Base-by-base conservation (phyloP, 306 rosid genomes). In the Pterocarpus macrocarpus region DNA sequence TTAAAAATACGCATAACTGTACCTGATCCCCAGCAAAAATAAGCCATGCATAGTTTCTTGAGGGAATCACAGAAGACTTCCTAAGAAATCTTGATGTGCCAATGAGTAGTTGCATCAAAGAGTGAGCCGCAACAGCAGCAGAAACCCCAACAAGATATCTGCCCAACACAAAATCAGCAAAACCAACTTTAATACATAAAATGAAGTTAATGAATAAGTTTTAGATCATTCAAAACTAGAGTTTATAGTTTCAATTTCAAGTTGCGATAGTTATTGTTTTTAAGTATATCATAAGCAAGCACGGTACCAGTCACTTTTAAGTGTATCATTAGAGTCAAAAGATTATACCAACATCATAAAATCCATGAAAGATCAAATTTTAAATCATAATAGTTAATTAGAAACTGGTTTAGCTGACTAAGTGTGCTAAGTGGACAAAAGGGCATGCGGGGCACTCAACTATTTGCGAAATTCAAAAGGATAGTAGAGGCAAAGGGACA, bases 1-100 rank as follows among this genome's bases (percentile, higher is more conserved):
- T 39, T 68, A 6, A 55, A 34, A 15, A 12, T 7, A 47, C 53
- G 39, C 22, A 33, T 9, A 8, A 50, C n/a, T 41, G 57, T 86
- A 93, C 99, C 98, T 93, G 97, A 89, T 95, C 99, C 5, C 89
- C 93, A 13, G 97, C 97, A 74, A 93, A 91, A 81, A 84, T 64
- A 82, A 93, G 82, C 97, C 97, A 95, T 49, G 97, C 99, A 41
- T 89, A 90, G 44, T 87, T 86, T 85, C 94, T 89, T 11, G 97
- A 90, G 86, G 89, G 90, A 74, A 89, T 86, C 71, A 89, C 69
- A 41, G 94, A 90, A 61, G 89, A 85, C 38, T 81, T 87, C 56
- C 84, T 93, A 58, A 87, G 80, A 73, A 95, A 88, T 80, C 92
- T 86, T 6, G 89, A 86, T 4, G 82, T 57, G 70, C 89, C 92